Percentiles rank a stretch among this genome's conserved stretches.
Evolutionary conservation across 2,329 filamentous ascomycete species (phyloP).

Genomic region (Fonsecaea pugnacius): DNA sequence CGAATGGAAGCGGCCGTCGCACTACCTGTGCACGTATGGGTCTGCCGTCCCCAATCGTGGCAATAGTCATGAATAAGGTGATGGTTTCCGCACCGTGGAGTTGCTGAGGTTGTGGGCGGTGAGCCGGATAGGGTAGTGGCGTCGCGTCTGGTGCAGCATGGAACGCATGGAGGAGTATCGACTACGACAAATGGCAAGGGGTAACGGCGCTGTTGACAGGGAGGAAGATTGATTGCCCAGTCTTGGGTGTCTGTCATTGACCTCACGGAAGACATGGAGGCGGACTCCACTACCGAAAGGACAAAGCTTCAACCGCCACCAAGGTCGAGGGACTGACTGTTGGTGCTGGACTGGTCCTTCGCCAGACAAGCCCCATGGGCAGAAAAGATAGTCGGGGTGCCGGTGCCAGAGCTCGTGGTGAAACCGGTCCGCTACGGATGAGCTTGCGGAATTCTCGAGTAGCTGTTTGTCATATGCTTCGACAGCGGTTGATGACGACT

Average conservation of each 20-base stretch:
- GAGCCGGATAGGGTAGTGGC: background rate
- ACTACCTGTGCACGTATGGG: background rate
- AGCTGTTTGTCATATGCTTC: no score
- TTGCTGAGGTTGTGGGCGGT: background rate
- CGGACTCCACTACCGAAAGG: no score
- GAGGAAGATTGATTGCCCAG: background rate
- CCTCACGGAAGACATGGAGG: no score
- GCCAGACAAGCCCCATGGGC: no score
- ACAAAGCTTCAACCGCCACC: no score
- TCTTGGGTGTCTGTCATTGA: background rate
- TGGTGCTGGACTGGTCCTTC: no score
- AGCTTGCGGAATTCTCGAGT: no score
- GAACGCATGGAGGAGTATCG: background rate
- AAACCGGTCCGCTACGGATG: no score
- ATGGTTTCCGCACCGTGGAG: background rate
- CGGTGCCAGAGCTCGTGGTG: no score
- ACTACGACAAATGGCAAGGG: background rate
- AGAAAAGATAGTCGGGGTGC: no score
- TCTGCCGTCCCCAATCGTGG: background rate
- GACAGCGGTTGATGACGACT: no score
- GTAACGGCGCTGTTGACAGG: background rate
- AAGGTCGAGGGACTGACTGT: no score
- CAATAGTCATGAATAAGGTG: background rate
- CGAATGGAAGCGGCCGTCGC: constrained; percentile 1
- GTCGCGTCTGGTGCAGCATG: background rate